Base-by-base conservation (phyloP, 495 filamentous ascomycete species). In the Penicillium bialowiezense region DNA sequence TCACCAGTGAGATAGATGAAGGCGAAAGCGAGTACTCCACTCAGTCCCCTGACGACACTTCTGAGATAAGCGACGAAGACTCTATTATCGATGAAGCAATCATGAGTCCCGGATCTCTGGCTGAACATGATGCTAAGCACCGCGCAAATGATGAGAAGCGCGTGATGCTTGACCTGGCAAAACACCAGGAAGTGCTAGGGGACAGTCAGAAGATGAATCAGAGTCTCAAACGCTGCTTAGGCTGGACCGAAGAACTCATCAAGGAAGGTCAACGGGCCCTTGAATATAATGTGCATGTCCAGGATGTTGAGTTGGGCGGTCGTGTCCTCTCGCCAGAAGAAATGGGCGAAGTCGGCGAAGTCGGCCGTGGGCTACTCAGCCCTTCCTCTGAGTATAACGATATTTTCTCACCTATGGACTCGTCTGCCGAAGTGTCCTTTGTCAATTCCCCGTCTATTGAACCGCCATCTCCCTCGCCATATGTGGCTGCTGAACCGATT, bases 151-250 rank as follows among this genome's bases (percentile, higher is more conserved):
- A 97, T 55, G 88, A 93, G 61, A 84, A 84, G 60, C 77, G 87
- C 14, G 74, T 96, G 18, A 77, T 84, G 45, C 70, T 95, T 14
- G 93, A 99, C 65, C 77, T 99, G 10, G 79, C 85, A 5, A 90
- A 89, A 59, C 93, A 99, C 60, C 89, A 90, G 50, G 86, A 91
- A 56, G 73, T 97, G 2, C 79, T 98, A 3, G 68, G 88, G 18
- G 91, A 96, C 64, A 91, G 86, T 48, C 89, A 96, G 59, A 92
- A 87, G 65, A 89, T 97, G 71, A 97, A 97, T 63, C 87, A 93
- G 57, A 92, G 88, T 58, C 74, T 99, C 3, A 91, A 89, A 61
- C 78, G 90, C 21, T 99, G 93, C 63, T 74, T 95, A 18, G 80
- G 79, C 18, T 88, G 87, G 78, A 90, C 91, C 0, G 93, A 99